Base-by-base conservation (phyloP, 257 asterid species). In the Penstemon barbatus region DNA sequence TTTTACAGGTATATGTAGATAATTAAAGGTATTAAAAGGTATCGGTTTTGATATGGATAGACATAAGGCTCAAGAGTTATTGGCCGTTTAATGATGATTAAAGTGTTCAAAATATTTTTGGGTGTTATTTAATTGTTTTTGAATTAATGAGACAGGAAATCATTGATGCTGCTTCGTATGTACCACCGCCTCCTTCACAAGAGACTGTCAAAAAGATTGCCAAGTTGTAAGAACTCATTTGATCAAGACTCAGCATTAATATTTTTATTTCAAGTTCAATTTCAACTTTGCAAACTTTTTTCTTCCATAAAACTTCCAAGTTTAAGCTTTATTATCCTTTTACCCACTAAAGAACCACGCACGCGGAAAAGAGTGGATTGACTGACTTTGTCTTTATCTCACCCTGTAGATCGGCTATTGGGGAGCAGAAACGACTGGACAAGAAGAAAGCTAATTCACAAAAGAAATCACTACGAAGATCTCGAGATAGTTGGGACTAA, bases 131-230 rank as follows among this genome's bases (percentile, higher is more conserved):
- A 39, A 57, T 73, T 13, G 45, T 60, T 73, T 56, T 71, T 33
- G 19, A 64, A 70, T 71, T 76, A 37, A 74, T 68, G 77, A 58
- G 68, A 66, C 89, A 94, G 99, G 96, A 81, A 57, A 94, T 94
- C 73, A 87, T 94, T 57, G 97, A 94, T 68, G 95, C 85, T 71
- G 99, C 99, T 65, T 87, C 97, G 1, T 94, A 94, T 66, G 97
- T 86, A 37, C 97, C 99, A 5, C 89, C 86, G 25, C 93, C 97
- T 77, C 99, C 96, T 74, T 84, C 99, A 48, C 81, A 79, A 79
- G 97, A 89, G 84, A 85, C 86, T 3, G 79, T 81, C 65, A 86
- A 81, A 78, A 87, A 78, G 85, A 87, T 94, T 36, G 56, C 71
- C 12, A 79, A 82, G 75, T 66, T 94, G 99, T 94, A 87, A 89